Conservation (phyloP, 2,329 filamentous ascomycete genomes). For the Exserohilum turcica region DNA sequence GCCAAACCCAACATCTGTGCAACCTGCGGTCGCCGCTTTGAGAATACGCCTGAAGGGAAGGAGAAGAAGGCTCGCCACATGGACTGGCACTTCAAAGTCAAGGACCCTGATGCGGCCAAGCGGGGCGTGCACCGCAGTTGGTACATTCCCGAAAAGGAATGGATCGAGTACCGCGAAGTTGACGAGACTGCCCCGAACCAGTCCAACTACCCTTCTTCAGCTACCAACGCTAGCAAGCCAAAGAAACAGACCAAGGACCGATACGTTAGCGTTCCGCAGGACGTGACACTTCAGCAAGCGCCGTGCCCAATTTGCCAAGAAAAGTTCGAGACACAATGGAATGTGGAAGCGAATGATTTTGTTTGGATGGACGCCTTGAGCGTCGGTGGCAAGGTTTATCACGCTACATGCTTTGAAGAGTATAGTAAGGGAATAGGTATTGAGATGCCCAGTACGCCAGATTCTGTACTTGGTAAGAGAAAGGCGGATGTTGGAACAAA, state of each 20-base stretch:
- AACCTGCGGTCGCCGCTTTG: slow-evolving; percentile 88
- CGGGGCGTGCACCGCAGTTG: slow-evolving; percentile 89
- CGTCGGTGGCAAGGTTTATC: slow-evolving; percentile 80
- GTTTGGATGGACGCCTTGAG: slow-evolving; percentile 91
- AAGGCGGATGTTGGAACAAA: slow-evolving; percentile 37
- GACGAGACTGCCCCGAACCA: slow-evolving; percentile 63
- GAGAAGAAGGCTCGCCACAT: slow-evolving; percentile 89
- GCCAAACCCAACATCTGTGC: slow-evolving; percentile 84
- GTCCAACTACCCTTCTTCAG: slow-evolving; percentile 30
- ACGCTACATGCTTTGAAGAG: slow-evolving; percentile 87
- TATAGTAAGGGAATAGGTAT: slow-evolving; percentile 42
- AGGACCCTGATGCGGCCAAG: slow-evolving; percentile 84
- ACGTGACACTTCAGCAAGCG: slow-evolving; percentile 72
- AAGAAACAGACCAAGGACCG: slow-evolving; percentile 64
- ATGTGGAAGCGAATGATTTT: slow-evolving; percentile 92
- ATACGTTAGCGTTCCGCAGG: slow-evolving; percentile 84
- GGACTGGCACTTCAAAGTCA: slow-evolving; percentile 97
- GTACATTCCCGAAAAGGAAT: slow-evolving; percentile 95
- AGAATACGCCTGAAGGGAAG: slow-evolving; percentile 74
- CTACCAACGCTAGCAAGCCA: slow-evolving; percentile 47
- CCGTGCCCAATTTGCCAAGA: slow-evolving; percentile 95
- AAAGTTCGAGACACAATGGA: slow-evolving; percentile 89
- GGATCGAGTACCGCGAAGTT: slow-evolving; percentile 82
- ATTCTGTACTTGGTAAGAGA: slow-evolving; percentile 46
- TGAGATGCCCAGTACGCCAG: slow-evolving; percentile 42